These are phyloP conservation scores for Lobulomyces angularis DNA, from an alignment of 192 early-diverging fungal genomes.

Conservation along the genomic window DNA sequence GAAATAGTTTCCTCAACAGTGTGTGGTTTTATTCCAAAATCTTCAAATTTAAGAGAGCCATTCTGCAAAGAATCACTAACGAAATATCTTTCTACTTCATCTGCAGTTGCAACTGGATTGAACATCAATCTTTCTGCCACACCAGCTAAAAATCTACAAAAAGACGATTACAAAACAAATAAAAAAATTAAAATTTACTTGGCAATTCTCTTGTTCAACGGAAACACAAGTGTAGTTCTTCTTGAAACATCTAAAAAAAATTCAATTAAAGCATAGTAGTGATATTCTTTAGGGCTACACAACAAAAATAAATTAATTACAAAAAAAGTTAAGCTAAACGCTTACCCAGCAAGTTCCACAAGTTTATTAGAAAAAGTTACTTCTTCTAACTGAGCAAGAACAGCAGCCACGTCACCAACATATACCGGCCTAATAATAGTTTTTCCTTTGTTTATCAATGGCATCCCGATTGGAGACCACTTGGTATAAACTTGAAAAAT, in stretches of 20 bases:
- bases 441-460: slow-evolving; percentile 52
- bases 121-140: slow-evolving; percentile 47
- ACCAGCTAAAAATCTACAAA: slow-evolving; percentile 34
- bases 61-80: not conserved
- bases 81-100: slow-evolving; percentile 68
- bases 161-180: not conserved
- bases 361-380: slow-evolving; percentile 67
- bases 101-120: slow-evolving; percentile 66
- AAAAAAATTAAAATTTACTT: slow-evolving; percentile 34
- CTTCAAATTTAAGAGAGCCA: slow-evolving; percentile 66
- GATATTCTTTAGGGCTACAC: slow-evolving; percentile 57
- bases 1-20: slow-evolving; percentile 70
- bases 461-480: slow-evolving; percentile 30
- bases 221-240: slow-evolving; percentile 47
- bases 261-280: slow-evolving; percentile 56
- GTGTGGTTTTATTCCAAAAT: slow-evolving; percentile 71
- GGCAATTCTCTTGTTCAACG: slow-evolving; percentile 59
- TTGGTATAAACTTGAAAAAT: not conserved
- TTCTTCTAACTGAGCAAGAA: slow-evolving; percentile 61
- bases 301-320: not conserved
- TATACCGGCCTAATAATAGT: slow-evolving; percentile 57
- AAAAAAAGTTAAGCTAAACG: not conserved
- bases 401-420: slow-evolving; percentile 76
- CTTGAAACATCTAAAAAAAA: slow-evolving; percentile 49
- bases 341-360: slow-evolving; percentile 77